phyloP scores from a whole-genome alignment of 116 monocot species.

The Trichopus zeylanicus region DNA sequence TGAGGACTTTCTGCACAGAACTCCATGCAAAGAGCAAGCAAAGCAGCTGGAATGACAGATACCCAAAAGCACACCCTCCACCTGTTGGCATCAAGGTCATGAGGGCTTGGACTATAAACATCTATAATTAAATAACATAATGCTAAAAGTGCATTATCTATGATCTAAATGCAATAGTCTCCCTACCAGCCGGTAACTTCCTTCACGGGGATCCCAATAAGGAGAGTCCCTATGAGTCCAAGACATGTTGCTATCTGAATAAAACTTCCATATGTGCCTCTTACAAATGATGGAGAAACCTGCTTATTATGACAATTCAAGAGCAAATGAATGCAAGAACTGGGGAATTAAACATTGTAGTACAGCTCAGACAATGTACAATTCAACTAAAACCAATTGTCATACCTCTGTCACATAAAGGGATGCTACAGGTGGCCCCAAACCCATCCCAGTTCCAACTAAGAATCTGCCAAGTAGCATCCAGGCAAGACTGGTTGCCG shows the following conservation, averaged over 20 bases:
- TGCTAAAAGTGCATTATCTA: no score
- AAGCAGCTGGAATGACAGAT: slow-evolving; percentile 60
- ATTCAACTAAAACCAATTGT: slow-evolving; percentile 2
- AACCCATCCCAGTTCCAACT: slow-evolving; percentile 93
- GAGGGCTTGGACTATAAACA: no score
- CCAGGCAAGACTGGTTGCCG: slow-evolving; percentile 43
- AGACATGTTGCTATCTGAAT: slow-evolving; percentile 99
- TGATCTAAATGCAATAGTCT: background rate
- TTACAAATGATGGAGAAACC: slow-evolving; percentile 90
- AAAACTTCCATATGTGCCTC: slow-evolving; percentile 96
- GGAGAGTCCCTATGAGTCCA: slow-evolving; percentile 71
- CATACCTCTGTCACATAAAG: slow-evolving; percentile 96
- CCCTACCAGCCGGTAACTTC: slow-evolving; percentile 45
- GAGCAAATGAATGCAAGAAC: background rate
- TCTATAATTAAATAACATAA: no score
- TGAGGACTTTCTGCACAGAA: slow-evolving; percentile 97
- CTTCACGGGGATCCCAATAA: slow-evolving; percentile 83
- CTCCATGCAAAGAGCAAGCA: slow-evolving; percentile 75
- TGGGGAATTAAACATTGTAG: no score
- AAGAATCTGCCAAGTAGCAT: slow-evolving; percentile 98
- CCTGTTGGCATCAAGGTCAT: slow-evolving; percentile 38
- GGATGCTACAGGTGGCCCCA: slow-evolving; percentile 88
- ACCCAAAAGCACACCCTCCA: slow-evolving; percentile 98
- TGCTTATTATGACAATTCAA: background rate
- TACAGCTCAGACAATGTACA: no score